These are phyloP conservation scores for Escallonia herrerae DNA, from an alignment of 129 eudicot genomes.

Conservation along the genomic window DNA sequence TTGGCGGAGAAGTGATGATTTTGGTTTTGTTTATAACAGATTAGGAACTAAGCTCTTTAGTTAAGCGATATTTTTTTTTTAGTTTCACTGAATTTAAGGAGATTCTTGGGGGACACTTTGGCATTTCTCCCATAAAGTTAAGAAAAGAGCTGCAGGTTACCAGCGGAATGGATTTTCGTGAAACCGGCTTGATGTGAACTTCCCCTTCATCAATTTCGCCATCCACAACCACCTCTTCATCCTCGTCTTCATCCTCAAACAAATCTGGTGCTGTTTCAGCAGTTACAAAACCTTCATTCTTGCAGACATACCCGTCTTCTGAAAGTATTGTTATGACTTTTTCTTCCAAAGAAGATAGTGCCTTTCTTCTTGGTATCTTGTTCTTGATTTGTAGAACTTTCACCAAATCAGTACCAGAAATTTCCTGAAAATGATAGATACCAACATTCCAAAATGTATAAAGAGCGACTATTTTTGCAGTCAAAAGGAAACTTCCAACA, in stretches of 20 bases:
- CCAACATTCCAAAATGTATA: conserved; percentile 3
- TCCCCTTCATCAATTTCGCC: conserved; percentile 99
- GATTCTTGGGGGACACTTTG: no score
- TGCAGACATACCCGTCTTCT: conserved; percentile 85
- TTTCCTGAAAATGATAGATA: conserved; percentile 48
- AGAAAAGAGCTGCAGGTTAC: conserved; percentile 31
- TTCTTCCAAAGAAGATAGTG: conserved; percentile 70
- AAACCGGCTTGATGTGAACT: conserved; percentile 80
- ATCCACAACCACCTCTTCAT: conserved; percentile 90
- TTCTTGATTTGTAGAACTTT: conserved; percentile 73
- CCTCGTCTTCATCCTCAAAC: conserved; percentile 89
- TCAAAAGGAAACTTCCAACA: neutral
- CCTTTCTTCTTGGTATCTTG: conserved; percentile 94
- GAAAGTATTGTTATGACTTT: conserved; percentile 73
- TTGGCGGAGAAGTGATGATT: no score
- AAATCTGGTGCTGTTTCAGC: conserved; percentile 55
- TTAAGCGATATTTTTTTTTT: no score
- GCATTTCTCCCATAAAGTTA: neutral
- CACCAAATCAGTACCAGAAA: conserved; percentile 78
- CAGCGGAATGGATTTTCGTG: conserved; percentile 51
- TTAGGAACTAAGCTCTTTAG: no score
- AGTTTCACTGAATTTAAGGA: no score
- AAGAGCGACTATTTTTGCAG: neutral
- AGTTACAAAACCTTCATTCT: conserved; percentile 43
- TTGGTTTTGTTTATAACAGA: no score